Percentiles rank a stretch among this genome's conserved stretches.
These are phyloP conservation scores for Syncephalastrum monosporum DNA, from an alignment of 371 early-diverging fungal genomes.

Conservation along the genomic window DNA sequence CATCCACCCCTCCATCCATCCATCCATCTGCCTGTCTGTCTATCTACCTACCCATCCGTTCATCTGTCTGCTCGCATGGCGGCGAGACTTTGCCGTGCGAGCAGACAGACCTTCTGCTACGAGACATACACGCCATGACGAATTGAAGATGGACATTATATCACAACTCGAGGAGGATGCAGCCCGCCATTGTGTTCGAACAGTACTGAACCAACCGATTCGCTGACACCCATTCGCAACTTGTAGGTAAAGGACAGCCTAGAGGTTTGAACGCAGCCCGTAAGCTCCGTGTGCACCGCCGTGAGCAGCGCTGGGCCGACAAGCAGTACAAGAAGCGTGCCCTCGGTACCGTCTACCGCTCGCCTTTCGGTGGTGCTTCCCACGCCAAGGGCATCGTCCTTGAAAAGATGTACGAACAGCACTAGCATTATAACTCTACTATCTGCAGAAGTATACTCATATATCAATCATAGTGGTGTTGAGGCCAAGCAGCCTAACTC, in stretches of 20 bases:
- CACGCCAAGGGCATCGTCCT: slow-evolving; percentile 99
- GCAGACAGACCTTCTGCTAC: neutral
- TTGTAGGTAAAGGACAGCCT: slow-evolving; percentile 88
- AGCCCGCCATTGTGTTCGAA: too few species aligned
- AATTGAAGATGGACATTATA: too few species aligned
- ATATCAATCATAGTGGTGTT: slow-evolving; percentile 80
- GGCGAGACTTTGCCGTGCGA: neutral
- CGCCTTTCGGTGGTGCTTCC: slow-evolving; percentile 98
- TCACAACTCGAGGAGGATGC: too few species aligned
- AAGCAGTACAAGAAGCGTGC: slow-evolving; percentile 98
- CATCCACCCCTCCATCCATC: too few species aligned
- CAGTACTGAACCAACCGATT: too few species aligned
- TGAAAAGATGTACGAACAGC: slow-evolving; percentile 93
- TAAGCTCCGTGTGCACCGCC: slow-evolving; percentile 96
- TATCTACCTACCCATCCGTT: too few species aligned
- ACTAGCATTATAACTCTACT: too few species aligned
- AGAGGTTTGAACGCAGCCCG: slow-evolving; percentile 99
- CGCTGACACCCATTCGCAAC: too few species aligned
- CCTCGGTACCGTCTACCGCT: slow-evolving; percentile 97
- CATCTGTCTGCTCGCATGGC: too few species aligned
- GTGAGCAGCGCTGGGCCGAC: slow-evolving; percentile 99
- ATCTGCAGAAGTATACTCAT: neutral
- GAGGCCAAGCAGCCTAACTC: slow-evolving; percentile 99
- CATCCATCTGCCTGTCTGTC: too few species aligned
- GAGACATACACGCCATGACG: neutral